These are phyloP conservation scores for Sequoia sempervirens DNA, from an alignment of 75 land plant genomes.

Conservation along the genomic window DNA sequence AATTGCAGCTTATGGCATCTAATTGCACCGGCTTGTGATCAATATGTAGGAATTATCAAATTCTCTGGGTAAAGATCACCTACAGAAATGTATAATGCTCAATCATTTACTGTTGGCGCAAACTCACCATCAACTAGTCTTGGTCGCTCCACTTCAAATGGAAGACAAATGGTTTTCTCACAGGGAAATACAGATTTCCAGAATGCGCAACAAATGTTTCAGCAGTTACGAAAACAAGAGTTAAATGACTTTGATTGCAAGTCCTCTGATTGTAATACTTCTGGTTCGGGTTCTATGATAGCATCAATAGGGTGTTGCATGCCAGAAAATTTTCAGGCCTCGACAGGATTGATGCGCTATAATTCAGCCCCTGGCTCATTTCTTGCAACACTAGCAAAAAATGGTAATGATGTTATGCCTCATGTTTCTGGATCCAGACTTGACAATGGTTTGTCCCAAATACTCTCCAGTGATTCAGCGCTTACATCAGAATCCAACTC, in stretches of 20 bases:
- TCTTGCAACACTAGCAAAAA: not conserved
- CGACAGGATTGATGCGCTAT: conserved; percentile 13
- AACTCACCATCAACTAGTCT: conserved; percentile 3
- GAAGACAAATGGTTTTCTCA: not conserved
- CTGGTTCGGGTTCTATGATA: not conserved
- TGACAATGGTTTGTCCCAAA: conserved; percentile 9
- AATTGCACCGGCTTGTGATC: not conserved
- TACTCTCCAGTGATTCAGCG: conserved; percentile 11
- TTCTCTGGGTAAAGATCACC: not conserved
- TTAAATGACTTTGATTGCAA: not conserved
- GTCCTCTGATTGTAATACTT: conserved; percentile 3
- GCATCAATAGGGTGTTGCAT: not conserved
- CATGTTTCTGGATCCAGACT: conserved; percentile 2
- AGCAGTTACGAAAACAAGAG: conserved; percentile 4
- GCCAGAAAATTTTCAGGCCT: conserved; percentile 9
- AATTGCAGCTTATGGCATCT: not conserved
- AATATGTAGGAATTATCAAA: not conserved
- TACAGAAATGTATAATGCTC: conserved; percentile 10
- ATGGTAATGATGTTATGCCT: not conserved
- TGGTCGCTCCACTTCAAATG: conserved; percentile 4
- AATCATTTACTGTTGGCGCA: conserved; percentile 3
- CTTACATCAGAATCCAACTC: conserved; percentile 6
- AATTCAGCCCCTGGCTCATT: conserved; percentile 12
- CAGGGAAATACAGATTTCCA: conserved; percentile 3
- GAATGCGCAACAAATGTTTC: conserved; percentile 3